Conservation (phyloP, 345 rosid genomes). For the Moringa oleifera region DNA sequence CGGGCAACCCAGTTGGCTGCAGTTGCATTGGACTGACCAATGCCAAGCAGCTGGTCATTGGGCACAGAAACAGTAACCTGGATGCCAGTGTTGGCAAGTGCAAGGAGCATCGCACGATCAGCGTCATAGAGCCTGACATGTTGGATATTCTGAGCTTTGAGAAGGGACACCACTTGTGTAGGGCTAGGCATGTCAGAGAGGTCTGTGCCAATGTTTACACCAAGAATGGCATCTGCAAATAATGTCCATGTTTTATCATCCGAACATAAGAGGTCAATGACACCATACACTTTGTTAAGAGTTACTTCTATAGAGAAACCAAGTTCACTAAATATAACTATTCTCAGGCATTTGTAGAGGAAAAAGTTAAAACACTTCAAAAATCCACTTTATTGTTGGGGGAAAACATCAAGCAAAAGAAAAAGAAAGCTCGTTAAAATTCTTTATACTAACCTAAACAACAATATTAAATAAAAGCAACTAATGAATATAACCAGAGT, state of each 20-base stretch:
- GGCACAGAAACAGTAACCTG: conserved; percentile 85
- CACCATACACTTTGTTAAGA: neutral
- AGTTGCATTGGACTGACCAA: conserved; percentile 95
- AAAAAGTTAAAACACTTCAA: no score
- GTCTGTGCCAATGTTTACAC: conserved; percentile 87
- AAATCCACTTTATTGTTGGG: no score
- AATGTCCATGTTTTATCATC: conserved; percentile 1
- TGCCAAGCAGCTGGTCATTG: conserved; percentile 91
- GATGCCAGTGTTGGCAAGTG: conserved; percentile 85
- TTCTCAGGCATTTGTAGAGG: neutral
- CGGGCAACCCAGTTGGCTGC: conserved; percentile 97
- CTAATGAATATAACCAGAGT: no score
- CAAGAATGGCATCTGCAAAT: conserved; percentile 66
- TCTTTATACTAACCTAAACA: no score
- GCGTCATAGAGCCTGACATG: conserved; percentile 85
- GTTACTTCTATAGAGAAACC: neutral
- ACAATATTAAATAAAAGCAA: no score
- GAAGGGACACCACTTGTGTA: conserved; percentile 78
- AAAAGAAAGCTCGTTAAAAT: no score
- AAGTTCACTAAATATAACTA: no score
- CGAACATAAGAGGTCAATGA: conserved; percentile 2
- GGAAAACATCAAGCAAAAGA: no score
- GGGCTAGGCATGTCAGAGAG: conserved; percentile 89
- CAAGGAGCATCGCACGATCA: conserved; percentile 73
- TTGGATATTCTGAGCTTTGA: conserved; percentile 74